A percentile compares a stretch with the other conserved stretches of the same genome.
Conservation (phyloP, 768 basidiomycete genomes). For the Lactifluus volemus region DNA sequence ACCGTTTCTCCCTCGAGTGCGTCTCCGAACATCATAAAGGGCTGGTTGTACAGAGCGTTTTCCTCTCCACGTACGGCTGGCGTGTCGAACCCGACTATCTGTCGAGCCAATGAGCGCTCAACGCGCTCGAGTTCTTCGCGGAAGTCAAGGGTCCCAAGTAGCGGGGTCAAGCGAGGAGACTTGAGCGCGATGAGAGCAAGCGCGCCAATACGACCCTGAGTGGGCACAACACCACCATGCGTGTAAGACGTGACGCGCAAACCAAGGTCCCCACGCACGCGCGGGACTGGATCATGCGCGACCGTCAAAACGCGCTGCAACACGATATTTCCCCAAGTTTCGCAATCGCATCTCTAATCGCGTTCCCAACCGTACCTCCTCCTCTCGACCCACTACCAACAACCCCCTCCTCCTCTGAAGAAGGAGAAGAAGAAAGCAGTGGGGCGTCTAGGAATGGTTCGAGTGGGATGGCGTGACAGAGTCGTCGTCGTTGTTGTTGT, state of each 20-base stretch:
- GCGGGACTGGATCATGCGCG: constrained; percentile 23
- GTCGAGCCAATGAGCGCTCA: constrained; percentile 16
- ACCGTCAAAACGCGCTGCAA: constrained; percentile 45
- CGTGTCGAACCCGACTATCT: constrained; percentile 20
- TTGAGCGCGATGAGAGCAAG: constrained; percentile 17
- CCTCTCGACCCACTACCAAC: constrained; percentile 15
- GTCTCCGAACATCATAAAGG: constrained; percentile 17
- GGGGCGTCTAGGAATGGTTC: constrained; percentile 55
- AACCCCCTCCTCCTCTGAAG: too few relatives aligned
- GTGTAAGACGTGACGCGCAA: constrained; percentile 16
- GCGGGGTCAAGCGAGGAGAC: constrained; percentile 8
- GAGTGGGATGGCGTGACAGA: constrained; percentile 38
- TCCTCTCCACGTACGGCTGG: constrained; percentile 8
- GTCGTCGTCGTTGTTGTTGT: constrained; percentile 12
- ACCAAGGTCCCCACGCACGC: background rate
- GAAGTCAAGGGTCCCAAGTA: constrained; percentile 9
- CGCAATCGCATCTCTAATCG: constrained; percentile 62
- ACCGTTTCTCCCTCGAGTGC: constrained; percentile 15
- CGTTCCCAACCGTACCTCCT: constrained; percentile 40
- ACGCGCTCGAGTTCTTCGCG: constrained; percentile 14
- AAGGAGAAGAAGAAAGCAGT: constrained; percentile 38
- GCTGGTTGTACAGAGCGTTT: constrained; percentile 17
- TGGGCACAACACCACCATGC: constrained; percentile 9
- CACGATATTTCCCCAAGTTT: constrained; percentile 70
- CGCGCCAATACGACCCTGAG: constrained; percentile 16